phyloP scores from a whole-genome alignment of 306 rosid species.

The Delonix regia region DNA sequence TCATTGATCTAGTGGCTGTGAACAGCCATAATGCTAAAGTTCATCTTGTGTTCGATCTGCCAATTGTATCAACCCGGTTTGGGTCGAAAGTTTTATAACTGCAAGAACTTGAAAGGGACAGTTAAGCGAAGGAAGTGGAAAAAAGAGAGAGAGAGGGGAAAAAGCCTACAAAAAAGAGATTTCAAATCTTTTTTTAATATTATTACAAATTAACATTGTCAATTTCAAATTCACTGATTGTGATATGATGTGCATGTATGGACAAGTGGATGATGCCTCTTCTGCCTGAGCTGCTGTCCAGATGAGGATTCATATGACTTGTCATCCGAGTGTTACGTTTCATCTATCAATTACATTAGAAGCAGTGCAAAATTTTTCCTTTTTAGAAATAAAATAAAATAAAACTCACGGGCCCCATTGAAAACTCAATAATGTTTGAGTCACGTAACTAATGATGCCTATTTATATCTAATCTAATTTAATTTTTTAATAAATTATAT shows the following conservation, averaged over 20 bases:
- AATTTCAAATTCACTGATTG: not conserved
- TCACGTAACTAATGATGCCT: not conserved
- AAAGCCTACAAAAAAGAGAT: not conserved
- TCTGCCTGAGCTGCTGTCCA: too few species aligned
- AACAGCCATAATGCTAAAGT: constrained; percentile 1
- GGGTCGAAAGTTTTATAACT: not conserved
- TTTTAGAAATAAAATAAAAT: not conserved
- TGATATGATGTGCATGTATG: not conserved
- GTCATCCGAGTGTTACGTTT: constrained; percentile 33
- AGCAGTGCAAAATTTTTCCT: not conserved
- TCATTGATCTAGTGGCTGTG: constrained; percentile 29
- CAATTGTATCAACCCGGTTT: not conserved
- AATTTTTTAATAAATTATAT: not conserved
- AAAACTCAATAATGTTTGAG: not conserved
- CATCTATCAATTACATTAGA: constrained; percentile 25
- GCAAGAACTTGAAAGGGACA: not conserved
- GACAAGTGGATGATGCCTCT: not conserved
- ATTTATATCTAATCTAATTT: not conserved
- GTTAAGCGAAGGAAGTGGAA: not conserved
- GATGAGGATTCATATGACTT: constrained; percentile 20
- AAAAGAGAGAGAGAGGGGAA: not conserved
- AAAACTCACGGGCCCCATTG: not conserved
- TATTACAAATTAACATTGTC: not conserved
- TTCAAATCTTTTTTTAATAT: not conserved
- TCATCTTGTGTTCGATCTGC: constrained; percentile 28